Percentiles rank a stretch among this genome's conserved stretches.
phyloP scores from a whole-genome alignment of 2,329 filamentous ascomycete genomes.

The Lecanicillium sp. region DNA sequence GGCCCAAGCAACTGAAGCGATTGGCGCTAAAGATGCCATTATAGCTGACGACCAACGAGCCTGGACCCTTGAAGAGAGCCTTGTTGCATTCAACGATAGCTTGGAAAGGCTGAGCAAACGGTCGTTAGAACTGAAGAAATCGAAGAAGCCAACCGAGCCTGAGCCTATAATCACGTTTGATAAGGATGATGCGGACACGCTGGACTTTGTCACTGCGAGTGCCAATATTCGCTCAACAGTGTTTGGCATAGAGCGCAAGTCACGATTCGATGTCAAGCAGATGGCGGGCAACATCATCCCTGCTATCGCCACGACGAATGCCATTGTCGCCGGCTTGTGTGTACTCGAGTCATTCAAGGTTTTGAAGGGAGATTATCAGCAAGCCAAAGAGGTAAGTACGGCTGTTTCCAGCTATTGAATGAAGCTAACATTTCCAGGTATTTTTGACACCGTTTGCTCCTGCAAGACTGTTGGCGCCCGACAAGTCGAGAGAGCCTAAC shows the following conservation, averaged over 20 bases:
- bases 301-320: slow-evolving; percentile 95
- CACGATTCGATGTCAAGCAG: slow-evolving; percentile 95
- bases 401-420: neutral
- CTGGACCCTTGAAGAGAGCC: slow-evolving; percentile 80
- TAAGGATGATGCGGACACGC: slow-evolving; percentile 91
- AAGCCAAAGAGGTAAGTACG: slow-evolving; percentile 61
- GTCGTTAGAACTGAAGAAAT: slow-evolving; percentile 54
- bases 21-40: slow-evolving; percentile 46
- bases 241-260: slow-evolving; percentile 84
- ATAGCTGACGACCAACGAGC: slow-evolving; percentile 61
- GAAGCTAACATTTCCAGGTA: slow-evolving; percentile 36
- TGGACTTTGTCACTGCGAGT: slow-evolving; percentile 88
- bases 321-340: slow-evolving; percentile 87
- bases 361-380: slow-evolving; percentile 60
- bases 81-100: slow-evolving; percentile 80
- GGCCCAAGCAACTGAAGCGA: slow-evolving; percentile 38
- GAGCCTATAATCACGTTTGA: slow-evolving; percentile 76
- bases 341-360: slow-evolving; percentile 92
- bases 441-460: slow-evolving; percentile 67
- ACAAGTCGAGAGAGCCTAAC: slow-evolving; percentile 57
- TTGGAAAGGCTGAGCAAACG: slow-evolving; percentile 69
- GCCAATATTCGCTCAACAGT: slow-evolving; percentile 82
- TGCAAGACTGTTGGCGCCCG: slow-evolving; percentile 51
- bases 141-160: slow-evolving; percentile 37
- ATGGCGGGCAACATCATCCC: slow-evolving; percentile 99